These are phyloP conservation scores for Escovopsis weberi DNA, from an alignment of 2,329 filamentous ascomycete genomes.

Conservation along the genomic window DNA sequence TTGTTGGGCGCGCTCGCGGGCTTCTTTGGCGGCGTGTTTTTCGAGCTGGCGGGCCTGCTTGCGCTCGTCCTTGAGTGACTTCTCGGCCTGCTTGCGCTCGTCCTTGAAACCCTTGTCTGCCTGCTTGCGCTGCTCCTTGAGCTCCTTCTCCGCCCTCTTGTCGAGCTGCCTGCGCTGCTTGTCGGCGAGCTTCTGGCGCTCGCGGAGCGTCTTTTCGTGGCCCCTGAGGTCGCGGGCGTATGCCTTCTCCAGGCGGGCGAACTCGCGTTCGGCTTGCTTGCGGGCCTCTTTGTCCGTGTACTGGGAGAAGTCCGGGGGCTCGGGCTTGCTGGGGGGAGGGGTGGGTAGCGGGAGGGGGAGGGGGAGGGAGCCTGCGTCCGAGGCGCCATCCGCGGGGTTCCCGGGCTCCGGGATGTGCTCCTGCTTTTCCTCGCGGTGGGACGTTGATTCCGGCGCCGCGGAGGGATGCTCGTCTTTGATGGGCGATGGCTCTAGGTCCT, in stretches of 20 bases:
- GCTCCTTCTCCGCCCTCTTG: constrained; percentile 26
- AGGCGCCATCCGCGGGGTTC: too few relatives aligned
- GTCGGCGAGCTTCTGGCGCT: constrained; percentile 44
- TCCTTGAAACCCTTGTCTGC: constrained; percentile 24
- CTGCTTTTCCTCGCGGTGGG: too few relatives aligned
- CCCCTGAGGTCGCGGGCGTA: constrained; percentile 55
- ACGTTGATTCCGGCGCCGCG: too few relatives aligned
- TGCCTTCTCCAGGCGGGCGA: constrained; percentile 44
- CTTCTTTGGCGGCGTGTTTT: constrained; percentile 14
- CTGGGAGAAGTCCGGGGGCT: constrained; percentile 36
- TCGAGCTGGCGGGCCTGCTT: constrained; percentile 18
- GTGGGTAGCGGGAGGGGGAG: constrained; percentile 36
- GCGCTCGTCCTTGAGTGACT: constrained; percentile 11
- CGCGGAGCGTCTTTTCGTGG: constrained; percentile 47
- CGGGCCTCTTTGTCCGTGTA: constrained; percentile 50
- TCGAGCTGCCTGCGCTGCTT: constrained; percentile 33
- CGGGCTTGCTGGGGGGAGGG: constrained; percentile 14
- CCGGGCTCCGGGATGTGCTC: too few relatives aligned
- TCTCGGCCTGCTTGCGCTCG: constrained; percentile 18
- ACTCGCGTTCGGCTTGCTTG: constrained; percentile 56
- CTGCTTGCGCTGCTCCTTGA: constrained; percentile 26
- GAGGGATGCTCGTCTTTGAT: neutral
- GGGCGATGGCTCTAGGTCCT: neutral
- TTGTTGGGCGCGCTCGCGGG: constrained; percentile 11
- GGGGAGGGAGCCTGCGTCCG: constrained; percentile 10